These are phyloP conservation scores for Penicillium occitanis DNA, from an alignment of 2,329 filamentous ascomycete species.

Conservation along the genomic window DNA sequence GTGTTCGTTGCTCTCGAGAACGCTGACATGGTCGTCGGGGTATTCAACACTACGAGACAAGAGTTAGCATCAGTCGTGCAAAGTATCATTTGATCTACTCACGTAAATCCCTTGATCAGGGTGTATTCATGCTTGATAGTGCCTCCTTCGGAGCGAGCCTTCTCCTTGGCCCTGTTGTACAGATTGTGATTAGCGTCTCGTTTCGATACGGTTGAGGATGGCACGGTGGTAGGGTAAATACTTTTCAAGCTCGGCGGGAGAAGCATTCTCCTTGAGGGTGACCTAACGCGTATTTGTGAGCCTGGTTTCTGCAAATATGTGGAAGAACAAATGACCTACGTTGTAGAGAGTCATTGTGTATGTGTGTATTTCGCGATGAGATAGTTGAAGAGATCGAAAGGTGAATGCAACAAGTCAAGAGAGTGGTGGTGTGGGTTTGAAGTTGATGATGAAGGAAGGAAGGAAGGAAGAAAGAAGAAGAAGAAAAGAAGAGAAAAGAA, in stretches of 20 bases:
- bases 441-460: background rate
- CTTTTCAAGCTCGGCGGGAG: constrained; percentile 66
- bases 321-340: constrained; percentile 7
- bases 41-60: constrained; percentile 60
- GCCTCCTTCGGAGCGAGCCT: constrained; percentile 72
- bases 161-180: constrained; percentile 67
- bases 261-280: constrained; percentile 71
- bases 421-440: background rate
- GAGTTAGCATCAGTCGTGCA: background rate
- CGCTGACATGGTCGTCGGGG: constrained; percentile 63
- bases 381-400: background rate
- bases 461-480: background rate
- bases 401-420: background rate
- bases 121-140: constrained; percentile 80
- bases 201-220: constrained; percentile 12
- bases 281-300: constrained; percentile 55
- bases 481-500: constrained; percentile 7
- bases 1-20: constrained; percentile 67
- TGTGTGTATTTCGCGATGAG: background rate
- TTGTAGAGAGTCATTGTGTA: constrained; percentile 9
- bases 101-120: constrained; percentile 93
- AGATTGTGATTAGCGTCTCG: constrained; percentile 22
- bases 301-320: constrained; percentile 1
- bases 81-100: constrained; percentile 38
- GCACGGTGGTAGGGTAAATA: constrained; percentile 33